Evolutionary conservation across 768 basidiomycete species (phyloP), one percentile per base, ranked within the genome.

Genomic region (Suillus tomentosus): DNA sequence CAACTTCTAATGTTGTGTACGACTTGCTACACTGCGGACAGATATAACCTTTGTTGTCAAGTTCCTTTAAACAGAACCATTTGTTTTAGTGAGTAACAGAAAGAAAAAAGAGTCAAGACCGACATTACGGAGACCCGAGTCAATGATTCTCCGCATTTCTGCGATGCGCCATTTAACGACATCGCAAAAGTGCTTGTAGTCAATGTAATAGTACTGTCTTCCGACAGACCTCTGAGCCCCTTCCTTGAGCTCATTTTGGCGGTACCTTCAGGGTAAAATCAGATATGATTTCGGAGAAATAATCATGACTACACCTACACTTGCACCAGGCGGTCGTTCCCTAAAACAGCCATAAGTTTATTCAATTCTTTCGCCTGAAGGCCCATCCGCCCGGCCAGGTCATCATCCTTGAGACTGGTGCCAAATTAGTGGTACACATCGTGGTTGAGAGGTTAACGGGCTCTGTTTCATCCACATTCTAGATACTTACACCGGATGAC

Each of bases 111-210:
- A 31, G 13, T 24, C 31, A 45, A 37, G 40, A 79, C 87, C 62
- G 65, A 95, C 96, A 77, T 96, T 94, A 67, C 95, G 90, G 68
- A 96, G 81, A 61, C 88, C 89, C 39, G 91, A 88, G 78, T 99
- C 95, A 67, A 99, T 94, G 65, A 87, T 87, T 66, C 88, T 84
- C 67, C 92, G 85, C 94, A 98, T 95, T 73, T 92, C 91, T 5
- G 93, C 93, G 61, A 99, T 87, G 47, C 96, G 85, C 94, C 96
- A 99, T 76, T 99, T 98, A 77, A 96, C 92, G 54, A 99, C 95
- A 76, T 99, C 95, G 78, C 94, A 95, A 74, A 98, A 96, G 72
- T 89, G 87, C 71, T 94, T 87, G 77, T 96, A 95, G 79, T 99
- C 90, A 74, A 99, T 92, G 78, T 94, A 98, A 81, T 93, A 99